Percentiles rank a stretch among this genome's conserved stretches.
Conservation (phyloP, 2,329 filamentous ascomycete species). For the Fusarium sp. region DNA sequence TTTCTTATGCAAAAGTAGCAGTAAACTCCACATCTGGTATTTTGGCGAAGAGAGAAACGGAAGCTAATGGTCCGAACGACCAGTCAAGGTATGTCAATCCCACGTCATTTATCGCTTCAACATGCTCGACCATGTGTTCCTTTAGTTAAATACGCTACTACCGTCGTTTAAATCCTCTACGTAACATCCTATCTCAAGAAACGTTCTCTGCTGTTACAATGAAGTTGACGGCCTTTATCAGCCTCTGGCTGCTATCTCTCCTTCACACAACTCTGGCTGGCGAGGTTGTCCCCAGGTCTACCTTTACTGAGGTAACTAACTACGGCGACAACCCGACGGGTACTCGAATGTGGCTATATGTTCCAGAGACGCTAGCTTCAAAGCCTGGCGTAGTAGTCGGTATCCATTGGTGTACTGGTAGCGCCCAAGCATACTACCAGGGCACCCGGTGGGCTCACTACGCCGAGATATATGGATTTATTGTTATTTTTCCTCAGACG, state of each 20-base stretch:
- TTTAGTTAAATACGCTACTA: not conserved
- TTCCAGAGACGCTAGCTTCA: slow-evolving; percentile 49
- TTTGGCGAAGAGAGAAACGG: not conserved
- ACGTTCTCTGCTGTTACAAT: not conserved
- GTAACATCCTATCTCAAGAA: not conserved
- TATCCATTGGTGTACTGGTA: slow-evolving; percentile 66
- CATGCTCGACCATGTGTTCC: not conserved
- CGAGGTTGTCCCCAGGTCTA: slow-evolving; percentile 31
- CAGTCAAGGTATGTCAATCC: not conserved
- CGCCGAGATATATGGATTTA: slow-evolving; percentile 65
- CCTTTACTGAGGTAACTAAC: slow-evolving; percentile 29
- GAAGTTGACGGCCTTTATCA: slow-evolving; percentile 2
- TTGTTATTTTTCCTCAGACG: slow-evolving; percentile 60
- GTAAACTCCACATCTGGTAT: not conserved
- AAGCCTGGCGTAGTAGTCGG: slow-evolving; percentile 63
- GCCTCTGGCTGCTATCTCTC: slow-evolving; percentile 15
- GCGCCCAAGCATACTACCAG: slow-evolving; percentile 60
- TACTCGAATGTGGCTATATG: slow-evolving; percentile 44
- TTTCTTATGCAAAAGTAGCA: not conserved
- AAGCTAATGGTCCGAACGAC: not conserved
- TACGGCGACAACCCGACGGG: slow-evolving; percentile 35
- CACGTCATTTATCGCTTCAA: not conserved
- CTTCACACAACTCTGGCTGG: slow-evolving; percentile 1
- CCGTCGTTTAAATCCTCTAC: accelerated
- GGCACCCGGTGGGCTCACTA: slow-evolving; percentile 62